Evolutionary conservation across 2,329 filamentous ascomycete species (phyloP).

Genomic region (Pestalotiopsis sp.): DNA sequence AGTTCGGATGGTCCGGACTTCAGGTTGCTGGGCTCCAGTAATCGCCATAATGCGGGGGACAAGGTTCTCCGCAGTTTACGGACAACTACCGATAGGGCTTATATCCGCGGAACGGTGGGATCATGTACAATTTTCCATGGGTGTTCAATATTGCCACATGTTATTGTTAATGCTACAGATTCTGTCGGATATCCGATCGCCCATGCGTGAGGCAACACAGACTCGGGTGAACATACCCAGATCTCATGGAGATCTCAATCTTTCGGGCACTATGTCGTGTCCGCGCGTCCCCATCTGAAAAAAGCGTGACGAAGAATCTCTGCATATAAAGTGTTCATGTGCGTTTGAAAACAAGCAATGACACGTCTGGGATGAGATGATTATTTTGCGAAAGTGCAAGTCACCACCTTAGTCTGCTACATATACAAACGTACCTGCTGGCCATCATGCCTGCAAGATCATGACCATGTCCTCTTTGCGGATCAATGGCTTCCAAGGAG

Average conservation of each 20-base stretch:
- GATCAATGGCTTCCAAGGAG: constrained; percentile 5
- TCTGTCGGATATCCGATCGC: not conserved
- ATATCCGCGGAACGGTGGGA: not conserved
- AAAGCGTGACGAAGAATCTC: not conserved
- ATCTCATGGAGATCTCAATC: not conserved
- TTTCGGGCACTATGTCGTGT: not conserved
- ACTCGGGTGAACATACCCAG: not conserved
- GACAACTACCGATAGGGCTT: not conserved
- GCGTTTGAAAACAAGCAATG: too few relatives aligned
- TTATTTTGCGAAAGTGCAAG: too few relatives aligned
- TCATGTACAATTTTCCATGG: not conserved
- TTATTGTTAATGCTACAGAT: not conserved
- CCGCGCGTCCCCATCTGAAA: not conserved
- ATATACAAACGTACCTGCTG: too few relatives aligned
- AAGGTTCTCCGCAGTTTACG: not conserved
- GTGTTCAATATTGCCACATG: not conserved
- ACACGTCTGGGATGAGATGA: too few relatives aligned
- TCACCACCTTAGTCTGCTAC: too few relatives aligned
- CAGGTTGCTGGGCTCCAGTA: not conserved
- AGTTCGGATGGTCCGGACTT: not conserved
- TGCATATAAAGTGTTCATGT: too few relatives aligned
- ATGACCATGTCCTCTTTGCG: not conserved
- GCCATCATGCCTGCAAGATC: not conserved
- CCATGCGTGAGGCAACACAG: not conserved
- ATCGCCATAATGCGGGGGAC: not conserved